phyloP scores from a whole-genome alignment of 352 stramenopile genomes.

The Phytophthora brassicae region DNA sequence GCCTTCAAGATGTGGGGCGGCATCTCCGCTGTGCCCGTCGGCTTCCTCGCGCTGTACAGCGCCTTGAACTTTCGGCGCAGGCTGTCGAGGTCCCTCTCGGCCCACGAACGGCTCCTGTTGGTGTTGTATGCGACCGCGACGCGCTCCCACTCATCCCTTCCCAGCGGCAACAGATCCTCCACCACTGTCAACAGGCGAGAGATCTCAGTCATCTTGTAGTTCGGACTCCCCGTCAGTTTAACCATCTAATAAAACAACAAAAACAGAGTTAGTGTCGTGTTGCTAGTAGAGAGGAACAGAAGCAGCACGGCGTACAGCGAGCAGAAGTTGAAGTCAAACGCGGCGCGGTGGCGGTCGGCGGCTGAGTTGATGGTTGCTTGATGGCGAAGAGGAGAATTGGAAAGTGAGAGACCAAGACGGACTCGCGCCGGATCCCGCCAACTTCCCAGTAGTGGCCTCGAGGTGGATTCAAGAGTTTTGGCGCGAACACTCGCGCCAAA shows the following conservation, averaged over 20 bases:
- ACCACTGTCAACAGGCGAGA: background rate
- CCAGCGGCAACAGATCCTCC: background rate
- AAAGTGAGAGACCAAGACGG: too few relatives aligned
- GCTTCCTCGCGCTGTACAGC: background rate
- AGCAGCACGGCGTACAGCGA: too few relatives aligned
- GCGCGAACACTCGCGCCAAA: too few relatives aligned
- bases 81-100: background rate
- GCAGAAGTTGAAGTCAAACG: background rate
- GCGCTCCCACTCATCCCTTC: too few relatives aligned
- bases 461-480: too few relatives aligned
- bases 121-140: conserved; percentile 1
- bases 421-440: too few relatives aligned
- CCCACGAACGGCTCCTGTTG: background rate
- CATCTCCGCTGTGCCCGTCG: background rate
- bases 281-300: too few relatives aligned
- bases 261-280: background rate
- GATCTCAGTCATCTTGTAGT: background rate
- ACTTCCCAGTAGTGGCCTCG: too few relatives aligned
- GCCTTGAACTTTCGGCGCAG: background rate
- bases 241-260: background rate
- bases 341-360: too few relatives aligned
- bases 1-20: too few relatives aligned
- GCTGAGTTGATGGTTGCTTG: too few relatives aligned
- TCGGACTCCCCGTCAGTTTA: background rate
- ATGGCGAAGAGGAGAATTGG: too few relatives aligned